Evolutionary conservation across 352 stramenopile species (phyloP), one percentile per base, ranked within the genome.

Genomic region (Plasmopara muralis): DNA sequence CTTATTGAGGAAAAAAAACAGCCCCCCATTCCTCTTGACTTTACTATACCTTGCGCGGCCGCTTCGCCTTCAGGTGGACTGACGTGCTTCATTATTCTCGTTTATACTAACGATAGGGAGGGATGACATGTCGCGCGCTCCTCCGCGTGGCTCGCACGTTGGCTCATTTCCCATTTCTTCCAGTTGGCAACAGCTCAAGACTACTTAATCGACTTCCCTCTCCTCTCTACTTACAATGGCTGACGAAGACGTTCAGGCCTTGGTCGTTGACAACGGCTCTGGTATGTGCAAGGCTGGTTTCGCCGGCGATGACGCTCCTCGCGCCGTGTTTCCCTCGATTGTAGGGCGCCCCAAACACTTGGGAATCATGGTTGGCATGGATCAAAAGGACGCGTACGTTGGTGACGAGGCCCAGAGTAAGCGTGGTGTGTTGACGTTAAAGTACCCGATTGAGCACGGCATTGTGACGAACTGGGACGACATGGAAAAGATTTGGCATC

Each of bases 401-500:
- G 90, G 90, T 43, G 90, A 98, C 49, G 89, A 97, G 49, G 91
- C 88, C 0, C 87, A 97, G 68, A 83, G 76, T 25, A 97, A 97
- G 74, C 85, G 91, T 57, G 89, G 92, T 60, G 87, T 98, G 29
- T 62, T 97, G 18, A 98, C 85, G 39, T 70, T 97, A 57, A 89
- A 97, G 66, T 99, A 99, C 74, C 96, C 96, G 8, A 99, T 99
- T 51, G 96, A 99, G 74, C 96, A 99, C 78, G 97, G 96, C 50
- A 99, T 99, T 62, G 96, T 99, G 31, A 99, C 94, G 50, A 98
- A 99, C 82, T 99, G 97, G 97, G 96, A 99, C 74, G 95, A 98
- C 74, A 99, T 99, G 96, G 96, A 99, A 74, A 99, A 99, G 85
- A 98, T 99, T 61, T 99, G 97, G 97, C 83, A 99, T 72, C 95